Conservation (phyloP, 2,329 filamentous ascomycete genomes). For the Trichoderma atrobrunneum region DNA sequence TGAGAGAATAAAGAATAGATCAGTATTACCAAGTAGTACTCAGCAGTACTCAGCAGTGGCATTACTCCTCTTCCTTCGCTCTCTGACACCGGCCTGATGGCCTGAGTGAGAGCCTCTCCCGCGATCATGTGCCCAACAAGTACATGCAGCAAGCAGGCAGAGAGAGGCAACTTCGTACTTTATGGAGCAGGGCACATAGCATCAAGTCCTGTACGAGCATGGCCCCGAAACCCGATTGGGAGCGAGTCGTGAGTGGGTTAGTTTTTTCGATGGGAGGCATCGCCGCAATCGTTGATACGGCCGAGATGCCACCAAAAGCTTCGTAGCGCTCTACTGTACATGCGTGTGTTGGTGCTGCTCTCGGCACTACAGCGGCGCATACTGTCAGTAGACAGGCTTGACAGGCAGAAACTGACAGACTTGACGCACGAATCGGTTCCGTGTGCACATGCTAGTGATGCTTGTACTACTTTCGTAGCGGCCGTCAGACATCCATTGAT, state of each 20-base stretch:
- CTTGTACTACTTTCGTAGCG: not conserved
- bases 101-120: not conserved
- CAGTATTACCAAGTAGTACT: not conserved
- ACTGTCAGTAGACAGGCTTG: not conserved
- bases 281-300: not conserved
- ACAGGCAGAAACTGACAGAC: not conserved
- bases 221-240: no score
- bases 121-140: not conserved
- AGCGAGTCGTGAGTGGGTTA: not conserved
- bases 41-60: not conserved
- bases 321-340: not conserved
- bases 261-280: not conserved
- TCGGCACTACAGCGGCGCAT: slow-evolving; percentile 9
- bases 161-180: not conserved
- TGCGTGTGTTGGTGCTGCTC: not conserved
- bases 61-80: not conserved
- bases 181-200: not conserved
- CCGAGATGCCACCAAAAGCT: not conserved
- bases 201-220: no score
- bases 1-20: not conserved
- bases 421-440: not conserved
- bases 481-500: not conserved
- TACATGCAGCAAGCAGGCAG: not conserved
- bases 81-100: not conserved
- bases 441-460: not conserved